Evolutionary conservation across 192 early-diverging fungal genomes (phyloP), one percentile per base, ranked within the genome.

Genomic region (Chytriomyces confervae): DNA sequence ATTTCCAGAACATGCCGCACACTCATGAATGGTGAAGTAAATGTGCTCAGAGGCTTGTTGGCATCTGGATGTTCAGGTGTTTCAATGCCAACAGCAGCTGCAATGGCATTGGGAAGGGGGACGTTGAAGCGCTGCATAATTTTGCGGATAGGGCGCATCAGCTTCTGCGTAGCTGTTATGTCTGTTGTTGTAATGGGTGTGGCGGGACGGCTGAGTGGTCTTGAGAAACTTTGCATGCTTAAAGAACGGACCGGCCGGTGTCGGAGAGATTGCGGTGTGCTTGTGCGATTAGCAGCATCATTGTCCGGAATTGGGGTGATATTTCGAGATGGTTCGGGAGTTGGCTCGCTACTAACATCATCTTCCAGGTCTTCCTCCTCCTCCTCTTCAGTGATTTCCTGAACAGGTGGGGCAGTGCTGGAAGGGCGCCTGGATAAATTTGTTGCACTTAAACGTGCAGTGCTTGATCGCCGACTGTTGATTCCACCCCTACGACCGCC

Each of bases 11-110:
- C 45, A 47, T 74, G 72, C 2, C 44, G 36, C 51, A 74, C 72
- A 27, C 36, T 46, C 13, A 74, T 16, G 62, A 62, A 74, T 8
- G 72, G 72, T 7, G 60, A 47, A 20, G 72, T 74, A 47, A 74
- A 74, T 61, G 72, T 74, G 45, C 20, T 61, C 29, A 74, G 44
- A 36, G 72, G 60, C 4, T 11, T 47, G 29, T 51, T n/a, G 36
- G 36, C 36, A 36, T 36, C 36, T 36, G 36, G 36, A 36, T 36
- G 36, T 1, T 36, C 36, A 36, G 36, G 36, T 36, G 36, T 36
- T 36, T 36, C 36, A 36, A 36, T 36, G 36, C 36, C 36, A 36
- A 36, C 36, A 5, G 18, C 18, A 18, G 49, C 16, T 5, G 53
- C 13, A 5, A 57, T 20, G 53, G 53, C 53, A 3, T 13, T 20